Base-by-base conservation (phyloP, 2,329 filamentous ascomycete genomes). In the Arthrobotrys sinensis region DNA sequence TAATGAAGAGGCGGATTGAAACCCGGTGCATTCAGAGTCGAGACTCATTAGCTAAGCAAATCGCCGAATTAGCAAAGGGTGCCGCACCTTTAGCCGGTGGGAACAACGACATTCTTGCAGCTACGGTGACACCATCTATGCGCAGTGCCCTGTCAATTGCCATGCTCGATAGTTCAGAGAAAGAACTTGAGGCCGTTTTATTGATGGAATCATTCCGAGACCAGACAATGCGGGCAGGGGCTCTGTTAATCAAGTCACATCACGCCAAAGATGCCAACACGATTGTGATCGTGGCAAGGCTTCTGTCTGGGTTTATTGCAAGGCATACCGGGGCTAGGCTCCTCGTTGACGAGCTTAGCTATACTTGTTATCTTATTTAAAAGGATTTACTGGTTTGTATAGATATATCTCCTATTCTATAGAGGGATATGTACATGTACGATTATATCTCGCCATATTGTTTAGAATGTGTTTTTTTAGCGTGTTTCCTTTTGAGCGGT, bases 241-340 rank as follows among this genome's bases (percentile, higher is more conserved):
- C 45, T 4, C n/a, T 76, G 12, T 40, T 76, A 3, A 16, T 76
- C 4, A 53, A 16, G 32, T 46, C 45, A 40, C 11, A 48, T 21
- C 46, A 69, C 32, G 24, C 19, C 1, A n/a, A 21, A 2, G 19
- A 68, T 12, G 32, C 14, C 2, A 12, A 16, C 2, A 48, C 53
- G 5, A 48, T 76, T n/a, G 28, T 48, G 32, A 11, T 21, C 12
- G 16, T 64, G 16, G 38, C 43, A 11, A 53, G n/a, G 16, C 28
- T 52, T 12, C 28, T 76, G n/a, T 32, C 36, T 32, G 64, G 64
- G 5, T 50, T 64, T 57, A 48, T 76, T 21, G 71, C 64, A 38
- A 53, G 43, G 36, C 8, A 76, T 40, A 46, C 34, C 21, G 36
- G 46, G 21, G 45, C 28, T 40, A 2, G 4, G 16, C 40, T 71